Conservation (phyloP, 2,329 filamentous ascomycete species). For the Beauveria rudraprayagi region DNA sequence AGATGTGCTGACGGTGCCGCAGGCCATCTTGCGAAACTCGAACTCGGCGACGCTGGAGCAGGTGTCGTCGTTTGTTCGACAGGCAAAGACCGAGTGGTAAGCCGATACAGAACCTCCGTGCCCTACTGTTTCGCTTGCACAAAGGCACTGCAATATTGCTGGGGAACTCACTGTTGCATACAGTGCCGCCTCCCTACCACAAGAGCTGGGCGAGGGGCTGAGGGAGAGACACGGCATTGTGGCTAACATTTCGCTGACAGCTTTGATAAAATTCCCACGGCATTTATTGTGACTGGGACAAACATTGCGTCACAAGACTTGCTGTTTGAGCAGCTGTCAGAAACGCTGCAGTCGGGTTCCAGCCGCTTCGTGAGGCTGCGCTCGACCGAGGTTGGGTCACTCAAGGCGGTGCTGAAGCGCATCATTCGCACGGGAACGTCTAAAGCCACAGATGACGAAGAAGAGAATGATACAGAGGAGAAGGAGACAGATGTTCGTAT, state of each 20-base stretch:
- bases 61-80: slow-evolving; percentile 47
- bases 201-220: neutral
- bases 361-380: slow-evolving; percentile 59
- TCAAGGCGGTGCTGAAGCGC: slow-evolving; percentile 65
- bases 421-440: slow-evolving; percentile 60
- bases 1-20: neutral
- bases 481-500: slow-evolving; percentile 36
- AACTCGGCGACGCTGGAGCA: slow-evolving; percentile 53
- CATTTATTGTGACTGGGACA: slow-evolving; percentile 68
- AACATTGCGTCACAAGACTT: slow-evolving; percentile 69
- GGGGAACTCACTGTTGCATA: neutral
- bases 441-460: slow-evolving; percentile 40
- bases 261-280: slow-evolving; percentile 52
- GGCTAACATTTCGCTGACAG: slow-evolving; percentile 19
- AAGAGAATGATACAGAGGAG: slow-evolving; percentile 46
- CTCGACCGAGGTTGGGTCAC: slow-evolving; percentile 62
- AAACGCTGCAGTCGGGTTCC: slow-evolving; percentile 38
- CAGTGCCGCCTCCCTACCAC: neutral
- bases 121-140: neutral
- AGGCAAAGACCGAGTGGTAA: slow-evolving; percentile 26
- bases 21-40: slow-evolving; percentile 51
- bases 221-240: slow-evolving; percentile 2
- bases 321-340: slow-evolving; percentile 63
- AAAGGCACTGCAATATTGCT: neutral
- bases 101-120: neutral